A percentile compares a stretch with the other conserved stretches of the same genome.
Conservation (phyloP, 169 alveolate genomes). For the Cyclospora cayetanensis region DNA sequence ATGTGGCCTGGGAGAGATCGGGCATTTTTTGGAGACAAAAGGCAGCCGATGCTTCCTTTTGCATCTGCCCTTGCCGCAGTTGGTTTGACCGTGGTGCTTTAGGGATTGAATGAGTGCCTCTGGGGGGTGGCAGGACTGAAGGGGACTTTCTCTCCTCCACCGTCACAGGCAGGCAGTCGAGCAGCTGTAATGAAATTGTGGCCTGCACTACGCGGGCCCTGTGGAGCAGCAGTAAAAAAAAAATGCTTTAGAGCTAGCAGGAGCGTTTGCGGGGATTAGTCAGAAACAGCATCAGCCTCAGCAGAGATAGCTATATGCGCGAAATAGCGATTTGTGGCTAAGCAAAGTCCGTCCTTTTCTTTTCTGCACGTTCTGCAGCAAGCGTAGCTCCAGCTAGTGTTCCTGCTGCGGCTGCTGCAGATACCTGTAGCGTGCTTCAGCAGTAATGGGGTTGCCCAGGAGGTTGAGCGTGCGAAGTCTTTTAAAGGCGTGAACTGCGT, state of each 20-base stretch:
- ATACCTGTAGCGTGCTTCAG: slow-evolving; percentile 17
- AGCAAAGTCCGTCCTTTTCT: too few relatives aligned
- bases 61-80: not conserved
- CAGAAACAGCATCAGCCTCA: not conserved
- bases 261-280: too few relatives aligned
- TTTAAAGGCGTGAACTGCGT: not conserved
- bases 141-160: not conserved
- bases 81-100: too few relatives aligned
- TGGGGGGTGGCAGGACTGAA: not conserved
- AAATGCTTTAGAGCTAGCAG: too few relatives aligned
- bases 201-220: not conserved
- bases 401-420: slow-evolving; percentile 32
- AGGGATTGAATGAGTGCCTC: too few relatives aligned
- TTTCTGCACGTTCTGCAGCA: not conserved
- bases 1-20: too few relatives aligned
- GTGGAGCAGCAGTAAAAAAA: not conserved
- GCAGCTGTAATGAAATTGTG: not conserved
- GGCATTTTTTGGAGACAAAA: too few relatives aligned
- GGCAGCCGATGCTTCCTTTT: not conserved
- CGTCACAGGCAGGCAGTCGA: not conserved
- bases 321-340: not conserved
- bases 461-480: not conserved
- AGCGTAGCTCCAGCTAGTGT: not conserved
- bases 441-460: not conserved
- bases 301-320: not conserved